Base-by-base conservation (phyloP, 495 filamentous ascomycete genomes). In the Neurospora sp. region DNA sequence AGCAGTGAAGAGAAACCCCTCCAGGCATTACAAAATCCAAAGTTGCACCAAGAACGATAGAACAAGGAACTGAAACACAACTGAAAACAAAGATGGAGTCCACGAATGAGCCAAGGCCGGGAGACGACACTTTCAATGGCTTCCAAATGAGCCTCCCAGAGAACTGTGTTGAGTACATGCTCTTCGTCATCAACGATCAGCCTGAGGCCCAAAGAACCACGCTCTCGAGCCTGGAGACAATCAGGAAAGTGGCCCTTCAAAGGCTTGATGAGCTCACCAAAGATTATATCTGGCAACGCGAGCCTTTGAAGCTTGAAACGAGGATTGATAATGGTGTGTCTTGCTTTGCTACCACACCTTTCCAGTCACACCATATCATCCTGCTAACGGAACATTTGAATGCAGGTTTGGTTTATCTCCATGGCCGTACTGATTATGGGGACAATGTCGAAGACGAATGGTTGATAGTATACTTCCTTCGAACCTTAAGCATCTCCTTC, bases 391-490 rank as follows among this genome's bases (percentile, higher is more conserved):
- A 71, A 65, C 41, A 75, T 48, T 75, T 4, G 5, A 69, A 9
- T 16, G n/a, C 73, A 80, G 85, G 83, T 1, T 75, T 86, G 31
- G 76, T 83, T 37, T 86, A 84, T 81, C 84, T 97, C 20, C 85
- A 87, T 69, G 94, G 94, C 10, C 83, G 84, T 61, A 96, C 93
- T 7, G 91, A 94, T 77, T 98, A 91, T 74, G 94, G 94, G 8
- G 96, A 99, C 81, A 94, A 93, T 4, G 89, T 98, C 9, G 96
- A 97, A 77, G 96, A 99, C 78, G 96, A 98, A 83, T 99, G 96
- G 96, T 87, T 98, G 3, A 89, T 98, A 70, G 94, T 98, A 37
- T 97, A 94, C 81, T 80, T 98, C 12, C 87, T 99, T n/a, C 89
- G 92, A 94, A 77, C 81, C 9, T 27, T 98, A 72, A 94, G 90